Evolutionary conservation across 768 basidiomycete genomes (phyloP).

Genomic region (Podaxis sp.): DNA sequence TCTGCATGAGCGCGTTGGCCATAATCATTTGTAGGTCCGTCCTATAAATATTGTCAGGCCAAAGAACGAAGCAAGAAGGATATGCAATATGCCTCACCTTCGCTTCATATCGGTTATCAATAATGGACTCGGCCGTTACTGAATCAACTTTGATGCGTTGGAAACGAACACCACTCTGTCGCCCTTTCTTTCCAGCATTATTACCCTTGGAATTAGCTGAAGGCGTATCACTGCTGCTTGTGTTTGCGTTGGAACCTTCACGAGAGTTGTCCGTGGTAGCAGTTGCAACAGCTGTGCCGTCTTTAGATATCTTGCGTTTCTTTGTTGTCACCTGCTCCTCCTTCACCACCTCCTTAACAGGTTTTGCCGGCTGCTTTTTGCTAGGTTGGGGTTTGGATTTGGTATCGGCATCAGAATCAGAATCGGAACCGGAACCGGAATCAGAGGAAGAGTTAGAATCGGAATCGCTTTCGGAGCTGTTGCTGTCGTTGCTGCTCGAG

Average conservation of each 20-base stretch:
- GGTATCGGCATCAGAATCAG: conserved; percentile 22
- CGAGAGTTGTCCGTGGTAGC: conserved; percentile 29
- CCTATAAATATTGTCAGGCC: conserved; percentile 32
- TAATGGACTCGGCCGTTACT: conserved; percentile 34
- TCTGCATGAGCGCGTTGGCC: conserved; percentile 84
- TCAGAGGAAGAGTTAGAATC: conserved; percentile 18
- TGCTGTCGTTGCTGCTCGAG: neutral
- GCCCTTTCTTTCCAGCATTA: conserved; percentile 30
- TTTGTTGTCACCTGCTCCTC: conserved; percentile 44
- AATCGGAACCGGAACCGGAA: conserved; percentile 24
- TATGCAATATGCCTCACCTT: conserved; percentile 47
- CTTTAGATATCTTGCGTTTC: conserved; percentile 56
- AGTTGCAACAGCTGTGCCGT: conserved; percentile 48
- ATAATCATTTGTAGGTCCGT: conserved; percentile 75
- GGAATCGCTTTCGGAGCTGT: conserved; percentile 16
- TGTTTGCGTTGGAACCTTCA: conserved; percentile 13
- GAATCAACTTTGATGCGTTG: conserved; percentile 71
- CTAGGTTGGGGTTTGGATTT: conserved; percentile 3
- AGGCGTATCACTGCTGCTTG: conserved; percentile 15
- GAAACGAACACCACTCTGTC: conserved; percentile 66
- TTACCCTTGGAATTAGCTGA: conserved; percentile 9
- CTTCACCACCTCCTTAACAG: conserved; percentile 7
- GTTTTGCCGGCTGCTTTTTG: conserved; percentile 1
- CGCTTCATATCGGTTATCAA: conserved; percentile 78
- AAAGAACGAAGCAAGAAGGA: conserved; percentile 7